Conservation (phyloP, 177 flowering plant species). For the Tripterygium wilfordii region DNA sequence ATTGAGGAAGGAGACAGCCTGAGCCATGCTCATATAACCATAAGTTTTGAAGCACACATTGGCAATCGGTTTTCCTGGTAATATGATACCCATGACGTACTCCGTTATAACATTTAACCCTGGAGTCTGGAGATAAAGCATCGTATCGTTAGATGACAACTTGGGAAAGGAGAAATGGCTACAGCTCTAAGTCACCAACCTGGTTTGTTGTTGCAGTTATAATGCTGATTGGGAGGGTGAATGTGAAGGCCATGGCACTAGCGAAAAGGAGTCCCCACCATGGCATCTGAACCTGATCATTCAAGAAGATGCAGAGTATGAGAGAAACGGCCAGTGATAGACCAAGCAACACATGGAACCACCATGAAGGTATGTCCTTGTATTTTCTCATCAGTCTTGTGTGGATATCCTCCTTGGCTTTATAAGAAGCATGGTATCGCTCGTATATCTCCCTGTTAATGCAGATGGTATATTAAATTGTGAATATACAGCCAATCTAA, state of each 20-base stretch:
- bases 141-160: conserved; percentile 2
- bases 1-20: conserved; percentile 69
- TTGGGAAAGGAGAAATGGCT: conserved; percentile 1
- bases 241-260: conserved; percentile 53
- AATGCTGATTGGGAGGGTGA: conserved; percentile 88
- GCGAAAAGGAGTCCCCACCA: conserved; percentile 93
- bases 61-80: conserved; percentile 79
- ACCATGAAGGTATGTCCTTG: conserved; percentile 80
- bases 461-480: no score
- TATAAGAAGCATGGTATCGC: conserved; percentile 46
- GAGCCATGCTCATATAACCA: conserved; percentile 90
- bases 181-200: no score
- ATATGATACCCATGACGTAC: conserved; percentile 70
- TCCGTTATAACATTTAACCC: conserved; percentile 87
- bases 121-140: conserved; percentile 50
- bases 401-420: conserved; percentile 68
- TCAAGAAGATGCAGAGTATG: conserved; percentile 50
- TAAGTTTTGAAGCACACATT: conserved; percentile 90
- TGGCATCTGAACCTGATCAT: conserved; percentile 78
- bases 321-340: conserved; percentile 48
- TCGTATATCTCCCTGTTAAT: conserved; percentile 57
- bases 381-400: conserved; percentile 78
- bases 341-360: conserved; percentile 61
- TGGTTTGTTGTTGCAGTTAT: conserved; percentile 93
- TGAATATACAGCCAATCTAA: no score